These are phyloP conservation scores for Carnegiea gigantea DNA, from an alignment of 179 eudicot species.

Conservation along the genomic window DNA sequence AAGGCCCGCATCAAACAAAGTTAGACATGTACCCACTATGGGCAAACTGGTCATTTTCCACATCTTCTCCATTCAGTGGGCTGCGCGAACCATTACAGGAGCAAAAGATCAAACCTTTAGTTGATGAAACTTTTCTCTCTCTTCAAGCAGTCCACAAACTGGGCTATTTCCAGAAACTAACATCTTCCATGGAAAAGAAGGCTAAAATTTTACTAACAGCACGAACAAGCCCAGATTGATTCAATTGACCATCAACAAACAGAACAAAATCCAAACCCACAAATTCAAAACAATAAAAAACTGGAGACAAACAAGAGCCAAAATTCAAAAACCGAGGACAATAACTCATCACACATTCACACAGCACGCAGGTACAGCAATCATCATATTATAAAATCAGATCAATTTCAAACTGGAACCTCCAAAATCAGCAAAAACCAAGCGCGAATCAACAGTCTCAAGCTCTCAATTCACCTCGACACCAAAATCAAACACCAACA, in stretches of 20 bases:
- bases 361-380: neutral
- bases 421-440: neutral
- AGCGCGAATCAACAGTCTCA: neutral
- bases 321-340: neutral
- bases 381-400: neutral
- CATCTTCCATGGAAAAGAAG: neutral
- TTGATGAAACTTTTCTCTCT: neutral
- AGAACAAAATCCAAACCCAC: neutral
- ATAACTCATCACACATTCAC: neutral
- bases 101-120: neutral
- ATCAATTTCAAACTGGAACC: neutral
- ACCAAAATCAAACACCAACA: neutral
- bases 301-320: neutral
- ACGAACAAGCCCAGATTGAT: slow-evolving; percentile 12
- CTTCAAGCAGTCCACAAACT: slow-evolving; percentile 7
- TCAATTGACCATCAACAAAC: neutral
- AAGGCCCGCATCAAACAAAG: neutral
- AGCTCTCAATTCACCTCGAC: neutral
- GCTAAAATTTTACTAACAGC: neutral
- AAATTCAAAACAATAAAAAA: slow-evolving; percentile 9
- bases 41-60: slow-evolving; percentile 12
- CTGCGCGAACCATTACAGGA: slow-evolving; percentile 8
- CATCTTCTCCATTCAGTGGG: neutral
- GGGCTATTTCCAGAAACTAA: slow-evolving; percentile 6
- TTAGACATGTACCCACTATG: neutral